These are phyloP conservation scores for Plectosphaerella cucumerina DNA, from an alignment of 2,329 filamentous ascomycete species.

Conservation along the genomic window DNA sequence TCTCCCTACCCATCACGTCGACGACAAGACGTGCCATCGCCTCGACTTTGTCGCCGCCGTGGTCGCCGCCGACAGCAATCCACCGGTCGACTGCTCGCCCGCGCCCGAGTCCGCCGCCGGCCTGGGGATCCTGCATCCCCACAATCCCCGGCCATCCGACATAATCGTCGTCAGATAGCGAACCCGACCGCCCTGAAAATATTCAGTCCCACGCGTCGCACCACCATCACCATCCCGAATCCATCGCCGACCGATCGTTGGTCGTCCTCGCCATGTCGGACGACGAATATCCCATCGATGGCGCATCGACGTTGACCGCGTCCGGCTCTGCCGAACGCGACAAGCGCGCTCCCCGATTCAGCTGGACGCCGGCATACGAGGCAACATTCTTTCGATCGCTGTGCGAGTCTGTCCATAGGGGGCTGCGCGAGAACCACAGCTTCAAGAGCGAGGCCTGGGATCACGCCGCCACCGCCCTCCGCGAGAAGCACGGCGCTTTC, in stretches of 20 bases:
- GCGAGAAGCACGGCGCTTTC: conserved; percentile 50
- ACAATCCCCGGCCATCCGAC: not conserved
- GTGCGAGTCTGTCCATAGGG: conserved; percentile 54
- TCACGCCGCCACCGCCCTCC: conserved; percentile 48
- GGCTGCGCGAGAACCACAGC: conserved; percentile 53
- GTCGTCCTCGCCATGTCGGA: conserved; percentile 31
- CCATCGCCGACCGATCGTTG: too few species aligned
- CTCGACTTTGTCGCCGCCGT: not conserved
- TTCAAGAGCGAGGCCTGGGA: conserved; percentile 61
- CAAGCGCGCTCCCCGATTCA: conserved; percentile 48
- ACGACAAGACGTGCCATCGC: not conserved
- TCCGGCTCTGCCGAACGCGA: conserved; percentile 11
- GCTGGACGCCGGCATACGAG: conserved; percentile 56
- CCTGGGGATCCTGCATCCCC: not conserved
- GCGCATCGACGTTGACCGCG: conserved; percentile 8
- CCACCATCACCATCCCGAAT: conserved; percentile 1
- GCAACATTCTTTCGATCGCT: conserved; percentile 58
- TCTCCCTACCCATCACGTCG: not conserved
- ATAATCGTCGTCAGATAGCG: too few species aligned
- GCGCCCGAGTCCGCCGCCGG: not conserved
- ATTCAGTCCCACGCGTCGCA: too few species aligned
- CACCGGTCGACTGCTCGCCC: not conserved
- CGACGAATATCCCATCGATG: conserved; percentile 24
- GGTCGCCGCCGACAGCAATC: not conserved
- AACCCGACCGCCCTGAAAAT: too few species aligned